These are phyloP conservation scores for Rhododendron molle DNA, from an alignment of 148 eudicot genomes.

Conservation along the genomic window DNA sequence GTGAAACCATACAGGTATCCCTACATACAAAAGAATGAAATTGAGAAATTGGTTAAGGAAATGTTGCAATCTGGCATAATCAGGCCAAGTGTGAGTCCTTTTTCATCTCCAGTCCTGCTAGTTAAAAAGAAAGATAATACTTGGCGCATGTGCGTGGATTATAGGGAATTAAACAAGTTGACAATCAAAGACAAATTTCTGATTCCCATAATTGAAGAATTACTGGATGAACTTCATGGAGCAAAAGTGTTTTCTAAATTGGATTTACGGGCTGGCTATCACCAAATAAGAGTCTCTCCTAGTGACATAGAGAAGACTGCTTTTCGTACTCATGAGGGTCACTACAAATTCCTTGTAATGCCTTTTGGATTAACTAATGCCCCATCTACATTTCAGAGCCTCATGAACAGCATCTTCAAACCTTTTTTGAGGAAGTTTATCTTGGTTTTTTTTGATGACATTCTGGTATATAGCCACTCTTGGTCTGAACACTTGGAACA, in stretches of 20 bases:
- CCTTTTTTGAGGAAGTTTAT: neutral
- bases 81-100: neutral
- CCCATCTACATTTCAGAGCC: neutral
- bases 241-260: neutral
- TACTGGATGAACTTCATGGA: neutral
- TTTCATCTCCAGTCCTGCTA: neutral
- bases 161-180: neutral
- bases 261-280: neutral
- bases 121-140: neutral
- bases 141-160: neutral
- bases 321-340: neutral
- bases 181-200: neutral
- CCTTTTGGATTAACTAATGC: neutral
- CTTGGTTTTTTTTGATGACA: neutral
- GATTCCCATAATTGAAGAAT: too few relatives aligned
- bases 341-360: neutral
- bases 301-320: neutral
- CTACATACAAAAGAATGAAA: neutral
- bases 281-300: neutral
- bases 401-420: neutral
- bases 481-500: neutral
- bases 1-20: neutral
- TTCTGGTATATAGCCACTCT: neutral
- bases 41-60: neutral
- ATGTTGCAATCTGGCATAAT: neutral